Evolutionary conservation across 352 stramenopile genomes (phyloP), one percentile per base, ranked within the genome.

Genomic region (Phytopythium ostracodes): DNA sequence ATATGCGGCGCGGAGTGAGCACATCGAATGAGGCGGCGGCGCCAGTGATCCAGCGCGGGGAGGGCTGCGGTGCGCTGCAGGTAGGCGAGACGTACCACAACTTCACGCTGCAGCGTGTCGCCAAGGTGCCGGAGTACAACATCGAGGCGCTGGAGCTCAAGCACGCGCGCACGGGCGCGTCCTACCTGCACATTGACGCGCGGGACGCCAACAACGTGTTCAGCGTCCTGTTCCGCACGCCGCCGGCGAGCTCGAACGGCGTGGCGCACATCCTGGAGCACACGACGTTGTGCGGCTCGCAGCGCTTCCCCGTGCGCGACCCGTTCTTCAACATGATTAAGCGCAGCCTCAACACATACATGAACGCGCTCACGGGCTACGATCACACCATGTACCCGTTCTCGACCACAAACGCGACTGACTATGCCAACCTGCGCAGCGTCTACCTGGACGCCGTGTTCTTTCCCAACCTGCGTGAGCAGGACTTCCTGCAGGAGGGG

Each of bases 341-440:
- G 79, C 96, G 97, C 65, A 97, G 81, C 59, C 82, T 99, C 12
- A 98, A 99, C 76, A 99, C 97, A 55, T 99, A 99, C 80, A 92
- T 99, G 76, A 99, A 99, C 80, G 98, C 98, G 17, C 97, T 99
- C 59, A 99, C 98, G n/a, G 98, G 97, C 59, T 93, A 86, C 18
- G 97, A 99, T 80, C 83, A 98, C 60, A 99, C 98, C 43, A 99
- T 98, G 81, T 99, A 99, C 67, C 97, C 98, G n/a, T 98, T 99
- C 55, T 96, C 96, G 29, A 98, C 89, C 43, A 96, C 94, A 56
- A 99, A 99, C 79, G 78, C 76, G 42, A 97, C 98, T 74, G 97
- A 99, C 79, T 99, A 97, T 66, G 89, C 97, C 72, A 99, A 99
- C 75, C 79, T 99, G 18, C 88, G 98, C 66, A 88, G 90, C 64